phyloP scores from a whole-genome alignment of 257 asterid species.

The Fraxinus pennsylvanica region DNA sequence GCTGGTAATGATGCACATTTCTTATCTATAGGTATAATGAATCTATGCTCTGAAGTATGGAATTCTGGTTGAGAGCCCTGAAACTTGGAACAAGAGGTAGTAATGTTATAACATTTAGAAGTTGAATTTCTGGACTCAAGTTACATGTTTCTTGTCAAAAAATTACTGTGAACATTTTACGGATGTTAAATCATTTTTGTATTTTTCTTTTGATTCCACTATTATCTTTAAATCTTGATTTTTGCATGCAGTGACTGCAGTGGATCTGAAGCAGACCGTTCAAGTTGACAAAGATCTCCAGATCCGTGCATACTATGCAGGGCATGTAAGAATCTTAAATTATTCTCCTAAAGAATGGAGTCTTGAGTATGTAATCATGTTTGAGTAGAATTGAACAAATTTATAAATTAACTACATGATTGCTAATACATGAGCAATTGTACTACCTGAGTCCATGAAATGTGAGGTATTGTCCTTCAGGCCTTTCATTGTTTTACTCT shows the following conservation, averaged over 20 bases:
- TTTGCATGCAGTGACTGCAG: constrained; percentile 63
- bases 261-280: constrained; percentile 87
- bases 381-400: not conserved
- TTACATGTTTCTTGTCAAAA: not conserved
- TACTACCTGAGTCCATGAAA: not conserved
- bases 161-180: not conserved
- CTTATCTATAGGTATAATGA: not conserved
- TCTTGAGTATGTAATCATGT: not conserved
- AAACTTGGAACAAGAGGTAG: not conserved
- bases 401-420: not conserved
- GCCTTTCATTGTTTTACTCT: not conserved
- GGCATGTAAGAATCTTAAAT: constrained; percentile 63
- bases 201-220: not conserved
- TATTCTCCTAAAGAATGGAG: constrained; percentile 13
- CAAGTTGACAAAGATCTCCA: constrained; percentile 81
- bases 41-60: constrained; percentile 8
- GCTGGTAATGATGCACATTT: not conserved
- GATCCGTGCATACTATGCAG: constrained; percentile 95
- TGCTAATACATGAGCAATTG: not conserved
- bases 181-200: constrained; percentile 15
- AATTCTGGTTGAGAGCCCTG: constrained; percentile 1
- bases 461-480: not conserved
- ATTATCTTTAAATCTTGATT: constrained; percentile 2
- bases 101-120: constrained; percentile 8
- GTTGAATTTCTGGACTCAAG: not conserved